A percentile compares a stretch with the other conserved stretches of the same genome.
Conservation (phyloP, 371 early-diverging fungal genomes). For the Mortierella polycephala region DNA sequence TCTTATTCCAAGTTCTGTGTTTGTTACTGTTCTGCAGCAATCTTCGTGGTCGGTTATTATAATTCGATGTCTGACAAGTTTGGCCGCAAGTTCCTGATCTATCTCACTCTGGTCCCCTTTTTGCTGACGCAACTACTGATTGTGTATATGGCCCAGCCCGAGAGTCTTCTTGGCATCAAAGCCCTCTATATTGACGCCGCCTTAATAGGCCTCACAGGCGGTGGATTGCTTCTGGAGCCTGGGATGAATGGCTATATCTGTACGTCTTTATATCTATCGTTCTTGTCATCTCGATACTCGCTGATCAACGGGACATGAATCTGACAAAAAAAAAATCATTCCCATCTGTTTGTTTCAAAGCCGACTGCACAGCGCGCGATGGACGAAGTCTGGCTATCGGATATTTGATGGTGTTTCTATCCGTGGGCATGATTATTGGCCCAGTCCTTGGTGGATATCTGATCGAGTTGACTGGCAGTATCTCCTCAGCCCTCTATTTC, state of each 20-base stretch:
- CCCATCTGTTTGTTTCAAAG: slow-evolving; percentile 1
- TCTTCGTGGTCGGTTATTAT: slow-evolving; percentile 37
- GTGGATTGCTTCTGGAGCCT: slow-evolving; percentile 35
- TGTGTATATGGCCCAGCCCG: slow-evolving; percentile 33
- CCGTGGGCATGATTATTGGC: slow-evolving; percentile 23
- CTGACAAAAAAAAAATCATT: background rate
- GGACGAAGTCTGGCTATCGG: slow-evolving; percentile 37
- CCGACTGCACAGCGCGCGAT: slow-evolving; percentile 36
- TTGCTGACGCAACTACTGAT: slow-evolving; percentile 16
- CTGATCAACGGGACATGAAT: background rate
- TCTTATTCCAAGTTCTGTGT: background rate
- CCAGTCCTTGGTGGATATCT: slow-evolving; percentile 17
- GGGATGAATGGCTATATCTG: slow-evolving; percentile 30
- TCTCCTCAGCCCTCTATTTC: slow-evolving; percentile 1
- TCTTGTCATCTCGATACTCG: background rate
- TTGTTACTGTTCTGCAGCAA: slow-evolving; percentile 5
- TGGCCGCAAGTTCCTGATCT: slow-evolving; percentile 37
- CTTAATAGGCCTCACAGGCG: slow-evolving; percentile 27
- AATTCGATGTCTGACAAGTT: slow-evolving; percentile 30
- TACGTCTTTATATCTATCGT: slow-evolving; percentile 4
- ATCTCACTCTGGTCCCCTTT: slow-evolving; percentile 19
- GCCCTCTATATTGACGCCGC: slow-evolving; percentile 28
- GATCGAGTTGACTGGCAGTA: background rate
- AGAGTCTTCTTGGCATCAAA: slow-evolving; percentile 15
- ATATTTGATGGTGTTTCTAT: slow-evolving; percentile 23